Evolutionary conservation across 192 early-diverging fungal genomes (phyloP), one percentile per base, ranked within the genome.

Genomic region (Allomyces macrogynus): DNA sequence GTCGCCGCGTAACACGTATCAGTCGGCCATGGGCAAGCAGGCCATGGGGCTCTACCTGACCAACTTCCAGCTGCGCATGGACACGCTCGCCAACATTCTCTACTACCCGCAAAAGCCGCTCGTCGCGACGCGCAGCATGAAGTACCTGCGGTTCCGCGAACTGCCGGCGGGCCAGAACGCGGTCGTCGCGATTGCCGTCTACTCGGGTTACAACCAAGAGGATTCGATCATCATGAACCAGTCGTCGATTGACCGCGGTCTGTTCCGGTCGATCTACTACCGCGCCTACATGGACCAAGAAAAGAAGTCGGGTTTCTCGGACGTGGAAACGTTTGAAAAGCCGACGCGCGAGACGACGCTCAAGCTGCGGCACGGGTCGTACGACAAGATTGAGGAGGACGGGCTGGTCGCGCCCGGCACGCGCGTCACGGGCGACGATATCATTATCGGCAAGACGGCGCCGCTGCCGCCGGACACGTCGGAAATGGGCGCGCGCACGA

Each of bases 11-110:
- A 99, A 99, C 74, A 92, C 89, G 9, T 99, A 99, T 73, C 95
- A 99, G 79, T 97, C 93, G 60, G 95, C 95, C 62, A 99, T 99
- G 95, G 95, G 95, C 75, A 99, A 99, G 78, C 96, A 99, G 78
- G 96, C 96, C 60, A 99, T 99, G 91, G 96, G 96, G 43, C 87
- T 95, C 43, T 94, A 89, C 76, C 79, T 95, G 79, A 93, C 26
- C 97, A 96, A 93, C 76, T 95, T 87, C 83, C 89, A 94, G 73
- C 73, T 86, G 62, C 87, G 96, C 67, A 95, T 97, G 91, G 96
- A 99, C 75, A 96, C 93, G n/a, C 85, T 96, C 71, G 85, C 89
- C 67, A 99, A 99, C 73, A 92, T 99, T 65, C 77, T 99, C 42
- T 95, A 96, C 75, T 99, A 99, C 67, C 96, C 96, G 16, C 96